Base-by-base conservation (phyloP, 192 early-diverging fungal species). In the Coemansia sp. region DNA sequence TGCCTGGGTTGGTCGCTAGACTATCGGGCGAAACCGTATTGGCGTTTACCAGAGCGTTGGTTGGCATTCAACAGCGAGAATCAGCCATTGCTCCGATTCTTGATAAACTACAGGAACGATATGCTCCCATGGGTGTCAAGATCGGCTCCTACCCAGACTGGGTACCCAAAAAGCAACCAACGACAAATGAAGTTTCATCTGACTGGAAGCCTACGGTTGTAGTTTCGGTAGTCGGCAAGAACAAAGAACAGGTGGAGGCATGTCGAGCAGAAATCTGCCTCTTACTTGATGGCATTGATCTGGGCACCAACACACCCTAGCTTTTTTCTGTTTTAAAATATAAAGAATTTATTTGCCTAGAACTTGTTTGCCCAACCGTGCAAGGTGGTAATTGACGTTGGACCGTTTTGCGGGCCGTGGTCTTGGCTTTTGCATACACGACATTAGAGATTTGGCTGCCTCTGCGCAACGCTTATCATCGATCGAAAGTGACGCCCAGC, bases 301-400 rank as follows among this genome's bases (percentile, higher is more conserved):
- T 59, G 13, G 34, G 56, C 52, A 55, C 52, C 52, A 30, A 9
- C 29, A 16, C 8, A 16, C 53, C 55, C 53, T 12, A 56, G n/a
- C 40, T 41, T 27, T 27, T 27, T 27, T 27, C 27, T 27, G 27
- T 27, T 27, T 15, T 41, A 41, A 15, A 41, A 41, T 41, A 41
- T 10, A 41, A 41, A 41, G 15, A 18, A 9, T 18, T 30, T 76
- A 73, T 58, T 74, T 83, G 62, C 81, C 76, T 40, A 85, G 69
- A 6, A 85, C 84, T 45, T 77, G 79, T 24, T 68, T 71, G 38
- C 79, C 73, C 9, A 85, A 61, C n/a, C 84, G 73, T 13, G 79
- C 73, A 59, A 85, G 61, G 24, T 85, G 73, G 59, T 64, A 76
- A 68, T 85, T 85, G 69, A 85, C 70, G 58, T 73, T 71, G 37